A percentile compares a stretch with the other conserved stretches of the same genome.
phyloP scores from a whole-genome alignment of 164 flowering plant species.

The Tetracentron sinense region DNA sequence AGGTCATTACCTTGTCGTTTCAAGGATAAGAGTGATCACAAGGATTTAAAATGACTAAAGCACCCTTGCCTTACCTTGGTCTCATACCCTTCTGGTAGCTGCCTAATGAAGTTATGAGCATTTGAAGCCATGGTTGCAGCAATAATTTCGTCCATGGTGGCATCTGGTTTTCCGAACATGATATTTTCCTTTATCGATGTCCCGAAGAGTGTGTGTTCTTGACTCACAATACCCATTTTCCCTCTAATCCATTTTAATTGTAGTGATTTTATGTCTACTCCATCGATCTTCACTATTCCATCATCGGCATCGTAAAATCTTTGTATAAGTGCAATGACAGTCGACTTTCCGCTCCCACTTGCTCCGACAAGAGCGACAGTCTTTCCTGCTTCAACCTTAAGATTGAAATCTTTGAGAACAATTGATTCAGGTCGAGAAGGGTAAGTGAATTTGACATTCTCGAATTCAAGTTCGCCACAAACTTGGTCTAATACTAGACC shows the following conservation, averaged over 20 bases:
- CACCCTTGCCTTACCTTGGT: conserved; percentile 50
- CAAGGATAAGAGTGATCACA: no score
- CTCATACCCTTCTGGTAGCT: conserved; percentile 89
- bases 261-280: conserved; percentile 47
- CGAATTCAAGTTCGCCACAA: conserved; percentile 53
- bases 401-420: conserved; percentile 67
- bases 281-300: conserved; percentile 68
- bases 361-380: conserved; percentile 88
- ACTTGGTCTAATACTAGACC: conserved; percentile 48
- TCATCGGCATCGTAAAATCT: conserved; percentile 70
- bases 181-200: conserved; percentile 80
- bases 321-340: conserved; percentile 67
- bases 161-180: conserved; percentile 76
- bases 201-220: conserved; percentile 84
- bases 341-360: conserved; percentile 93
- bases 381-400: conserved; percentile 64
- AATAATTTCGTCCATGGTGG: conserved; percentile 71
- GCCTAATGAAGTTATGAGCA: conserved; percentile 84
- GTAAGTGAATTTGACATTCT: conserved; percentile 60
- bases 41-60: neutral
- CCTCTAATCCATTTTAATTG: conserved; percentile 75
- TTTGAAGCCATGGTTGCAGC: conserved; percentile 85
- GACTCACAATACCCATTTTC: conserved; percentile 91
- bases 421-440: conserved; percentile 74
- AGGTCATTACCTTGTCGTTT: neutral